Evolutionary conservation across 495 filamentous ascomycete species (phyloP), one percentile per base, ranked within the genome.

Genomic region (Hypoxylon crocopeplum): DNA sequence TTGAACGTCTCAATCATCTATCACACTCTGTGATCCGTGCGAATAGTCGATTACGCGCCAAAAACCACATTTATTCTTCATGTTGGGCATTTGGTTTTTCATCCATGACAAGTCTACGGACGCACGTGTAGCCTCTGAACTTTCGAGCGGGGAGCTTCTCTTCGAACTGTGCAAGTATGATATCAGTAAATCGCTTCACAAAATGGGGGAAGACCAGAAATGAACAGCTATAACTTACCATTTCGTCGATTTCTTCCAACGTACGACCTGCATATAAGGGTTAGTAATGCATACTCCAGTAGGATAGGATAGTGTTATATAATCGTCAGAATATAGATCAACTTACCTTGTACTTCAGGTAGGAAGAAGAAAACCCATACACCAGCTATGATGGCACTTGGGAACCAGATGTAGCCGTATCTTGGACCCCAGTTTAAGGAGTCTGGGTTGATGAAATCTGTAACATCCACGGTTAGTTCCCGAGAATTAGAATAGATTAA

Each of bases 371-470:
- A 79, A n/a, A 79, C 69, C 61, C 74, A 79, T 19, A 75, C 48
- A 21, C 76, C 76, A 20, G 77, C 72, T 45, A 77, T 7, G 22
- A 77, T 39, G 29, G 64, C 72, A 29, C 54, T 63, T 17, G 71
- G 73, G 20, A 72, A 72, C 69, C 69, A 72, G 41, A 80, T 81
- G 49, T 78, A 82, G 12, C 76, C 74, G 45, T 75, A 76, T 61
- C 71, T 75, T 12, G 75, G 75, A 7, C 78, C 78, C 79, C 77
- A 83, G 44, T 78, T 76, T 19, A 82, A 50, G 15, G 73, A 69
- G 38, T 68, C 67, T 0, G 80, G 79, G 53, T 82, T 82, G 54
- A 83, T 82, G 59, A 83, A 81, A 59, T 83, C 62, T 66, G 7
- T 13, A 32, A 8, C 4, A 32, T 0, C 20, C 2, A 37, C 29